Percentiles rank a stretch among this genome's conserved stretches.
phyloP scores from a whole-genome alignment of 805 yeast genomes.

The Saccharomycopsis babjevae region DNA sequence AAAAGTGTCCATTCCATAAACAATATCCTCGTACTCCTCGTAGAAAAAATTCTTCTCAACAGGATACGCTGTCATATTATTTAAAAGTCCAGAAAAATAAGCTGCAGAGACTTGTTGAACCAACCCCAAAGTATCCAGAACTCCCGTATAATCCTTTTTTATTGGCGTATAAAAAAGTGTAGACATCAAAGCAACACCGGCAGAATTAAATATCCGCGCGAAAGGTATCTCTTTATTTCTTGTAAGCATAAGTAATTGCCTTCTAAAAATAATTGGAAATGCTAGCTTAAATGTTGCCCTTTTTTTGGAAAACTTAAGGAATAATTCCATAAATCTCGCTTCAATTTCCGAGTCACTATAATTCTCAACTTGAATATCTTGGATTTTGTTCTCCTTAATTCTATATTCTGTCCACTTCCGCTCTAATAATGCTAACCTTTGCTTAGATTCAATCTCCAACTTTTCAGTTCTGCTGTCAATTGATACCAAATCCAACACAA shows the following conservation, averaged over 20 bases:
- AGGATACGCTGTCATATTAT: conserved; percentile 69
- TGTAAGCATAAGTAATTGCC: conserved; percentile 34
- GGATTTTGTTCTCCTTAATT: not conserved
- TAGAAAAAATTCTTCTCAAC: conserved; percentile 64
- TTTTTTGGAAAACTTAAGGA: conserved; percentile 19
- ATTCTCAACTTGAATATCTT: not conserved
- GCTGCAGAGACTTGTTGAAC: conserved; percentile 64
- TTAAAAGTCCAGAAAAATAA: conserved; percentile 72
- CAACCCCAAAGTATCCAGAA: conserved; percentile 61
- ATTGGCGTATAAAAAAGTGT: conserved; percentile 61
- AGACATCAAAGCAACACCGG: conserved; percentile 52
- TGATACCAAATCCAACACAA: conserved; percentile 59
- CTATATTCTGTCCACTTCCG: conserved; percentile 27
- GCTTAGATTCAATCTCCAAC: conserved; percentile 32
- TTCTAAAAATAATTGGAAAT: conserved; percentile 19
- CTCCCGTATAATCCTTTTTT: conserved; percentile 36
- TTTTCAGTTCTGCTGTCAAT: conserved; percentile 36
- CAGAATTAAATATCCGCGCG: conserved; percentile 55
- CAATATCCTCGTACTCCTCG: conserved; percentile 65
- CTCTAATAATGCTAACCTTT: conserved; percentile 32
- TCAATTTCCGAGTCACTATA: not conserved
- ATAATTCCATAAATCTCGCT: conserved; percentile 9
- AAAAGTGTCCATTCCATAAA: conserved; percentile 58
- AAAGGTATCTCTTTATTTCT: conserved; percentile 49
- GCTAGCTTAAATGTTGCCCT: conserved; percentile 15